Evolutionary conservation across 1,139 yeast species (phyloP), one percentile per base, ranked within the genome.

Genomic region (Nematodospora anomalae): DNA sequence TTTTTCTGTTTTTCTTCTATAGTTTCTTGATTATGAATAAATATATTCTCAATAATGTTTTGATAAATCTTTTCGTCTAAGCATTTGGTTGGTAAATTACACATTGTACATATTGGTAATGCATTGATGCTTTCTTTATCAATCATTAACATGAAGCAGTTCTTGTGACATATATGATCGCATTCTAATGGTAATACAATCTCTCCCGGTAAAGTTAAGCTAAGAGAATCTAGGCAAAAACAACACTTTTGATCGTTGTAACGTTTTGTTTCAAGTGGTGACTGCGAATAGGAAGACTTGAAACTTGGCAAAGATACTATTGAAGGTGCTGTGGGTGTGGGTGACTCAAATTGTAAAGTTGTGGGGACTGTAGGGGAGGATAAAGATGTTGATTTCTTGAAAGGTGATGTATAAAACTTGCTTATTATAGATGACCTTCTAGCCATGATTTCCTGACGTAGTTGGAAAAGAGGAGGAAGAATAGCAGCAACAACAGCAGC

Each of bases 81-180:
- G 23, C 43, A 39, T 16, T 25, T 33, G 10, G 37, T 28, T 16
- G 41, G 18, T 30, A 32, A 28, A 8, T 39, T 28, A 34, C 58
- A 53, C 15, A 37, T 40, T 20, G 49, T 49, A 39, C 58, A 53
- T 7, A 47, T 50, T 18, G 52, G 45, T n/a, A 46, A 33, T 25
- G 47, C 44, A 22, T 44, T 45, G 22, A 48, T 12, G 11, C 38
- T 29, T 14, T 11, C 28, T 11, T 23, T 24, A 15, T 35, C 38
- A 12, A 43, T 13, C 31, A 43, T 35, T 28, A 43, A 32, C 16
- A 11, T 41, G 32, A 59, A 51, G 38, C 69, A 63, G 27, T 60
- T 60, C 33, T 56, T 50, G 40, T 63, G 69, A 33, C 64, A 58
- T 24, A 44, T 35, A 44, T 63, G 67, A 9, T 49, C 45, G 37